phyloP scores from a whole-genome alignment of 352 stramenopile genomes.

The Globisporangium irregulare region DNA sequence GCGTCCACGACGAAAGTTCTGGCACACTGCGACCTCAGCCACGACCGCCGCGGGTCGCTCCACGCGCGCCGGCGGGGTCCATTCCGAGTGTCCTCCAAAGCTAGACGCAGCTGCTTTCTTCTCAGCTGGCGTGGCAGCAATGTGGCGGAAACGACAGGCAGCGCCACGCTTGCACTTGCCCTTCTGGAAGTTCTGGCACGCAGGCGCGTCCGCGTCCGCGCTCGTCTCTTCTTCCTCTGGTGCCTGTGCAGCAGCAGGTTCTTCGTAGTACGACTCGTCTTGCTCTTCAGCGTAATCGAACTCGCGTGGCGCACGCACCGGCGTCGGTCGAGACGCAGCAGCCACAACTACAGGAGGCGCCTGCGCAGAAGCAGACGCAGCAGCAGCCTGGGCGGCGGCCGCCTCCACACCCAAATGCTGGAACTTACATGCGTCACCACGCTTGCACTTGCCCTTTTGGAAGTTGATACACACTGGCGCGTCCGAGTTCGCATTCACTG shows the following conservation, averaged over 20 bases:
- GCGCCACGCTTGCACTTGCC: conserved; percentile 65
- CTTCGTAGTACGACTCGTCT: conserved; percentile 2
- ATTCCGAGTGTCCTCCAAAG: conserved; percentile 4
- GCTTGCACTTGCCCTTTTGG: conserved; percentile 74
- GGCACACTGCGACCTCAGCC: conserved; percentile 43
- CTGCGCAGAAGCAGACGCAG: background rate
- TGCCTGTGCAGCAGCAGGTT: background rate
- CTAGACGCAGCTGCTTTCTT: conserved; percentile 13
- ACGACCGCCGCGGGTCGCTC: conserved; percentile 35
- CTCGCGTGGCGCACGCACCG: conserved; percentile 13
- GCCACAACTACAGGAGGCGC: background rate
- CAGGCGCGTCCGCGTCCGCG: conserved; percentile 42
- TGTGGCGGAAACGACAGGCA: conserved; percentile 60
- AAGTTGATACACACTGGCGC: conserved; percentile 72
- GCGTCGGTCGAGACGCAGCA: conserved; percentile 11
- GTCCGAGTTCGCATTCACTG: conserved; percentile 35
- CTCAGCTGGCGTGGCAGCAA: conserved; percentile 19
- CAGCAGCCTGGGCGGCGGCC: conserved; percentile 4
- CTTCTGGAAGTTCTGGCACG: conserved; percentile 69
- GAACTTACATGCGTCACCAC: conserved; percentile 52
- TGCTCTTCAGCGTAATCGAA: conserved; percentile 10
- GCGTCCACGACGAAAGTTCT: conserved; percentile 42
- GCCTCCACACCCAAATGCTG: conserved; percentile 37
- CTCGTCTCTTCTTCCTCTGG: conserved; percentile 31
- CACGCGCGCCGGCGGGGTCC: conserved; percentile 33